These are phyloP conservation scores for Adiantum capillusveneris DNA, from an alignment of 75 land plant species.

Conservation along the genomic window DNA sequence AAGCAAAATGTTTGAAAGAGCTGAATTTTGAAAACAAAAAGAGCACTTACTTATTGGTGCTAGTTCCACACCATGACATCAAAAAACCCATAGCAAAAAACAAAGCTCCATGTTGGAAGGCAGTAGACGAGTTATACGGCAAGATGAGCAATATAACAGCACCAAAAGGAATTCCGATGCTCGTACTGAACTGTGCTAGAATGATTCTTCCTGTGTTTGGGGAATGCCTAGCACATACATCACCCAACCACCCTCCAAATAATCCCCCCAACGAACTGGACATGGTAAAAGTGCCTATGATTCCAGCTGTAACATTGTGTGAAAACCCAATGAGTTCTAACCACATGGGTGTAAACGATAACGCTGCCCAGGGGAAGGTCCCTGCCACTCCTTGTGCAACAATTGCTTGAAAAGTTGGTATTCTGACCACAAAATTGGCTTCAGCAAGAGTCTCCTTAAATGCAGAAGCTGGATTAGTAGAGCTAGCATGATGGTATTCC, in stretches of 20 bases:
- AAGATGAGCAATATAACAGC: slow-evolving; percentile 12
- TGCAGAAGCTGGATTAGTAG: slow-evolving; percentile 2
- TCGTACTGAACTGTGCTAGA: slow-evolving; percentile 18
- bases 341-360: slow-evolving; percentile 23
- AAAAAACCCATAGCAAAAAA: slow-evolving; percentile 19
- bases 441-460: not conserved
- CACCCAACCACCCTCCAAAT: slow-evolving; percentile 25
- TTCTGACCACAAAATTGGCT: slow-evolving; percentile 1
- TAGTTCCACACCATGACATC: slow-evolving; percentile 26
- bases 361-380: slow-evolving; percentile 20
- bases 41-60: slow-evolving; percentile 19
- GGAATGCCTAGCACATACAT: slow-evolving; percentile 3
- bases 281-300: slow-evolving; percentile 11
- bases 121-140: slow-evolving; percentile 5
- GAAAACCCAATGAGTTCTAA: slow-evolving; percentile 23
- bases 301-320: slow-evolving; percentile 11
- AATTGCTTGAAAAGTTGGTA: slow-evolving; percentile 23
- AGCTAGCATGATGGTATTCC: too few relatives aligned
- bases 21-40: not conserved
- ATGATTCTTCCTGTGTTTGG: slow-evolving; percentile 26
- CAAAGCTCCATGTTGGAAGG: slow-evolving; percentile 9
- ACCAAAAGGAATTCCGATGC: slow-evolving; percentile 18
- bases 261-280: slow-evolving; percentile 17
- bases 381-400: slow-evolving; percentile 30
- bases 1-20: not conserved